Conservation (phyloP, 768 basidiomycete species). For the Favolaschia claudopus region DNA sequence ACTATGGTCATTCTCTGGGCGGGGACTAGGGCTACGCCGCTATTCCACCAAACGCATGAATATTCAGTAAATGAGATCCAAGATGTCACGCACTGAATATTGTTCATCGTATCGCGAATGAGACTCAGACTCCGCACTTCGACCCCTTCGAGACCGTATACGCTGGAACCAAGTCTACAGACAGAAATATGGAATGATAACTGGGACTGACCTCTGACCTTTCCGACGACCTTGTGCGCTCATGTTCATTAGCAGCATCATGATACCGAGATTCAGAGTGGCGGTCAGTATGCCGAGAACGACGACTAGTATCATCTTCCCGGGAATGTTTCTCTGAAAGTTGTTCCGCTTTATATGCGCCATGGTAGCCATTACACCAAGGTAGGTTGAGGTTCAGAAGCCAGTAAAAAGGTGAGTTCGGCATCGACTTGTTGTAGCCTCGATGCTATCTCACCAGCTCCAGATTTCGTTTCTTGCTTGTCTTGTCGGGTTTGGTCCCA, state of each 20-base stretch:
- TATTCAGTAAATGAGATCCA: neutral
- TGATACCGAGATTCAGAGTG: constrained; percentile 6
- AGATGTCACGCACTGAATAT: constrained; percentile 1
- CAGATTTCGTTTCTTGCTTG: neutral
- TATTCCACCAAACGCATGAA: constrained; percentile 1
- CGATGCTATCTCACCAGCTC: constrained; percentile 20
- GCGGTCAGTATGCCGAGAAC: neutral
- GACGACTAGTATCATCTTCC: neutral
- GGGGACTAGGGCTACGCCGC: constrained; percentile 11
- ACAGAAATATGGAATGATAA: neutral
- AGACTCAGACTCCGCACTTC: neutral
- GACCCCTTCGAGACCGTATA: neutral
- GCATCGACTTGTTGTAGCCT: neutral
- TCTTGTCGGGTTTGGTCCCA: constrained; percentile 18
- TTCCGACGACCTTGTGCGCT: neutral
- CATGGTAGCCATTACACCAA: constrained; percentile 9
- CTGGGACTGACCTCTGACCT: constrained; percentile 4
- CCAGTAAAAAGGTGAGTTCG: constrained; percentile 19
- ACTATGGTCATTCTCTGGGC: neutral
- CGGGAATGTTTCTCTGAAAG: constrained; percentile 2
- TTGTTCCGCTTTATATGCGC: constrained; percentile 2
- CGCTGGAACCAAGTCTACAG: constrained; percentile 4
- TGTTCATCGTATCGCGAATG: constrained; percentile 8
- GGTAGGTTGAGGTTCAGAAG: constrained; percentile 8
- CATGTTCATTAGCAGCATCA: neutral